Conservation (phyloP, 2,329 filamentous ascomycete species). For the Magnaporthiopsis rhizophila region DNA sequence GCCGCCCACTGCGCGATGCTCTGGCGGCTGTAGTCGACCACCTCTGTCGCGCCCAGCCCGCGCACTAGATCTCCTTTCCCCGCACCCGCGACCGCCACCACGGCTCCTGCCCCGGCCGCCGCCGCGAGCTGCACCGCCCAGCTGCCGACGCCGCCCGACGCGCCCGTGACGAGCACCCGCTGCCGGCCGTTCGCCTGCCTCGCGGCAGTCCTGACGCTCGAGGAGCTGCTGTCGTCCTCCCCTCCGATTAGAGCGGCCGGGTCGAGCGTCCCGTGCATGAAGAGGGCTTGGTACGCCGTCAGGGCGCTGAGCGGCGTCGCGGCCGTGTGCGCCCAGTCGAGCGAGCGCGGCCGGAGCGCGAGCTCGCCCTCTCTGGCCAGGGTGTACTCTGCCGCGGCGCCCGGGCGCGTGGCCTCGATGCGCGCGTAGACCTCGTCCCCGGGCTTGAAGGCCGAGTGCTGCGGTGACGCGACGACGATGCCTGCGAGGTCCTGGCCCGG, state of each 20-base stretch:
- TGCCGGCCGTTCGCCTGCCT: conserved; percentile 19
- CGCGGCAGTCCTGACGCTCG: conserved; percentile 11
- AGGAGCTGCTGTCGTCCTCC: not conserved
- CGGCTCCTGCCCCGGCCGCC: conserved; percentile 23
- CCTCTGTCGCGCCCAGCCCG: conserved; percentile 26
- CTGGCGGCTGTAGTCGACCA: conserved; percentile 27
- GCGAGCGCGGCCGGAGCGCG: conserved; percentile 22
- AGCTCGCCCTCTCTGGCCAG: conserved; percentile 24
- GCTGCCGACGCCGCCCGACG: conserved; percentile 29
- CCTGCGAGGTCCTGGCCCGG: conserved; percentile 30
- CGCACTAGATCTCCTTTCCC: conserved; percentile 22
- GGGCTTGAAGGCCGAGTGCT: conserved; percentile 20
- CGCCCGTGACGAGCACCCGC: conserved; percentile 31
- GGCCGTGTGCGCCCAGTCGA: conserved; percentile 28
- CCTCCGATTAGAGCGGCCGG: conserved; percentile 20
- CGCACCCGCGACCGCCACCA: conserved; percentile 25
- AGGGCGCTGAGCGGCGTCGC: conserved; percentile 30
- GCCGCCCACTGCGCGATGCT: conserved; percentile 23
- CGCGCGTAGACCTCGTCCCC: conserved; percentile 26
- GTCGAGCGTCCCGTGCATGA: conserved; percentile 26
- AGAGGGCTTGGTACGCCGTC: conserved; percentile 32
- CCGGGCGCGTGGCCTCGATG: conserved; percentile 18
- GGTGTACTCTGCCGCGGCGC: conserved; percentile 21
- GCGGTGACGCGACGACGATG: conserved; percentile 23
- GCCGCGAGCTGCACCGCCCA: conserved; percentile 31